Conservation (phyloP, 306 rosid species). For the Dryas drummondii region DNA sequence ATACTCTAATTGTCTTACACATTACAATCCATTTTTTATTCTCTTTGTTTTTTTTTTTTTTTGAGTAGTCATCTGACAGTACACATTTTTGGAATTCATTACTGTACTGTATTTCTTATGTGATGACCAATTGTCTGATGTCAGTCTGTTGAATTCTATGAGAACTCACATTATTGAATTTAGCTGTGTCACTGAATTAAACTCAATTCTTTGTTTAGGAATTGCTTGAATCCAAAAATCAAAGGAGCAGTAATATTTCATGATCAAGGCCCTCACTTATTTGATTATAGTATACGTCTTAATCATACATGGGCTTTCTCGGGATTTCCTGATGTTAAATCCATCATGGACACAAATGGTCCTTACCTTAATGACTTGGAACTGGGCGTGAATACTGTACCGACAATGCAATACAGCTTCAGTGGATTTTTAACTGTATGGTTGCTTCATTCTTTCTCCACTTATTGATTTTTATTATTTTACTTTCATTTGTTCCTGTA, state of each 20-base stretch:
- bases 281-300: conserved; percentile 94
- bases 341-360: conserved; percentile 95
- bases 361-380: conserved; percentile 90
- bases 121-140: not conserved
- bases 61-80: not conserved
- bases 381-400: conserved; percentile 63
- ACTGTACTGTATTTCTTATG: not conserved
- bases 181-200: conserved; percentile 21
- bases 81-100: not conserved
- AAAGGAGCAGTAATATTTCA: conserved; percentile 88
- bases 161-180: conserved; percentile 4
- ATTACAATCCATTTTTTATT: not conserved
- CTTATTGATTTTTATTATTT: conserved; percentile 15
- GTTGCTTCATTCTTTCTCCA: conserved; percentile 29
- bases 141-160: not conserved
- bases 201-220: conserved; percentile 49
- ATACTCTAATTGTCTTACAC: not conserved
- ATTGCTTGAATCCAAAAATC: conserved; percentile 79
- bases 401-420: conserved; percentile 93
- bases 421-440: conserved; percentile 96
- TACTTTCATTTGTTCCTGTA: not conserved
- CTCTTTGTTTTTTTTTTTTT: not conserved
- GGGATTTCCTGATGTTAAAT: conserved; percentile 86
- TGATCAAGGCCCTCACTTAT: conserved; percentile 76
- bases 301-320: conserved; percentile 99